Evolutionary conservation across 2,329 filamentous ascomycete species (phyloP).

Genomic region (Claviceps paspali): DNA sequence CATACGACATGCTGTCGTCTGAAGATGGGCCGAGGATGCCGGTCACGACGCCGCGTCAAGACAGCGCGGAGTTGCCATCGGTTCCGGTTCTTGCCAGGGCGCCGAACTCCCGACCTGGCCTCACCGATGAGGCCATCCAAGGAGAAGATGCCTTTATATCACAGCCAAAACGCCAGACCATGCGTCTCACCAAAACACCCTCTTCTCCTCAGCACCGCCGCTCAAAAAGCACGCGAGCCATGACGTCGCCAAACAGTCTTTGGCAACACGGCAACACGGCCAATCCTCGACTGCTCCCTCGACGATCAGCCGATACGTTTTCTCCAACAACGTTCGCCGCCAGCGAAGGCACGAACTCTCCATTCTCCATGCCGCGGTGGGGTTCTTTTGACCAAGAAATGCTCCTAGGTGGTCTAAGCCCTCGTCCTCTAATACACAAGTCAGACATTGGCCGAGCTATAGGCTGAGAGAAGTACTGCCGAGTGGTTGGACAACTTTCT

Average conservation of each 20-base stretch:
- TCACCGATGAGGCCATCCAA: slow-evolving; percentile 46
- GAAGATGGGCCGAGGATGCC: slow-evolving; percentile 16
- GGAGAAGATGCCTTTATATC: slow-evolving; percentile 45
- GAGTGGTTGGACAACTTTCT: no score
- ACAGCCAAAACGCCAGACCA: slow-evolving; percentile 34
- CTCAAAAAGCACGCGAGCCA: slow-evolving; percentile 32
- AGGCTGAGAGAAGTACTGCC: slow-evolving; percentile 22
- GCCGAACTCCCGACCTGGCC: slow-evolving; percentile 45
- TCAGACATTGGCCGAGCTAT: slow-evolving; percentile 38
- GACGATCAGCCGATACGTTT: slow-evolving; percentile 19
- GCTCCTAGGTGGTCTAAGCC: slow-evolving; percentile 30
- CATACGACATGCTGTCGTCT: slow-evolving; percentile 10
- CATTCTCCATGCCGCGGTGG: slow-evolving; percentile 26
- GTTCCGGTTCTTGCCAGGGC: slow-evolving; percentile 41
- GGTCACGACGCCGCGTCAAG: slow-evolving; percentile 20
- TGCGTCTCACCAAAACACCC: slow-evolving; percentile 30
- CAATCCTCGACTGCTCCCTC: slow-evolving; percentile 16
- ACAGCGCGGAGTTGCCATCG: slow-evolving; percentile 30
- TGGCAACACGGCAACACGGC: slow-evolving; percentile 23
- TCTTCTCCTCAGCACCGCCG: slow-evolving; percentile 28
- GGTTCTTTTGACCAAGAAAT: slow-evolving; percentile 32
- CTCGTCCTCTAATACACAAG: slow-evolving; percentile 29
- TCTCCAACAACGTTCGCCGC: slow-evolving; percentile 2
- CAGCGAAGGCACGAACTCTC: slow-evolving; percentile 19
- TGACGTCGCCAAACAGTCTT: slow-evolving; percentile 21